Evolutionary conservation across 441 rosid genomes (phyloP), one percentile per base, ranked within the genome.

Genomic region (Capsella rubella): DNA sequence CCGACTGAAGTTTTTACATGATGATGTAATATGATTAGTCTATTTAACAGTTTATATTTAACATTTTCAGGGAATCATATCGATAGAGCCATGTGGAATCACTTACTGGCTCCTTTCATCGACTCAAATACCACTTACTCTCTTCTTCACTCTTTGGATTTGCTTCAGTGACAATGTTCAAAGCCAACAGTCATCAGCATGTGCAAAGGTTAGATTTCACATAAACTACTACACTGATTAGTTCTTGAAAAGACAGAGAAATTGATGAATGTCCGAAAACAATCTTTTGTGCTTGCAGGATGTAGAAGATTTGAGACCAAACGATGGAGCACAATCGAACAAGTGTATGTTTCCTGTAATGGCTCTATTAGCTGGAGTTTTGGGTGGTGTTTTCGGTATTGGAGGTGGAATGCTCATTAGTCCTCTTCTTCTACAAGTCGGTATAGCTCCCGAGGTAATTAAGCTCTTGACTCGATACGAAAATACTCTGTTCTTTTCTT

Each of bases 361-460:
- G 93, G 95, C 97, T 11, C 71, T 94, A 5, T 40, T 86, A 60
- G 99, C 99, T 1, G 99, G 99, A 59, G 68, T 87, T 13, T 50
- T 95, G 52, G 97, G 99, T 7, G 97, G 99, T 67, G 81, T 88
- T 72, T 95, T 90, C 6, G 99, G 97, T 46, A 88, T 92, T 59
- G 99, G 99, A 61, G 97, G 97, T 1, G 97, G 97, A 45, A 92
- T 92, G 97, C 90, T 95, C 39, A 89, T 90, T 63, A 92, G 96
- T 72, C 97, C 99, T 27, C 96, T 92, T 77, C 97, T 94, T 47
- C 90, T 95, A 40, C 94, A 92, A 11, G 84, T 90, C 16, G 90
- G 97, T 39, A 83, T 90, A 25, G 74, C 87, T 29, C 97, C 96
- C 1, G 92, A 88, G 97, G 99, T 91, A 82, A 65, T 28, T 46